Conservation (phyloP, 2,329 filamentous ascomycete genomes). For the Cercospora sp. region DNA sequence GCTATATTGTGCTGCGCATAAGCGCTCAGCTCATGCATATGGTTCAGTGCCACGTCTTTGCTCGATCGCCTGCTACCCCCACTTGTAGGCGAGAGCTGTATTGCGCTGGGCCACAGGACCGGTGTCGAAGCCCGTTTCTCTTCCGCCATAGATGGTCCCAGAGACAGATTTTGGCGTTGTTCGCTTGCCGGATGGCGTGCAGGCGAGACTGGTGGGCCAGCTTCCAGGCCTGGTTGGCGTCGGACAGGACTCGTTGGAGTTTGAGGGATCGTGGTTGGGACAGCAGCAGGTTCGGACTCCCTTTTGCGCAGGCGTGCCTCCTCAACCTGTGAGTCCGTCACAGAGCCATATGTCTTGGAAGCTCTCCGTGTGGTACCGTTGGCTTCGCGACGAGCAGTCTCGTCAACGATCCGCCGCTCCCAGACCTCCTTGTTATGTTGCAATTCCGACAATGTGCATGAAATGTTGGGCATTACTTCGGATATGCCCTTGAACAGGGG, state of each 20-base stretch:
- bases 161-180: conserved; percentile 30
- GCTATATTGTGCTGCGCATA: conserved; percentile 34
- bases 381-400: conserved; percentile 53
- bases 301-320: conserved; percentile 34
- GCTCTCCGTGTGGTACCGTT: conserved; percentile 26
- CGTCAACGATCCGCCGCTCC: conserved; percentile 64
- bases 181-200: conserved; percentile 29
- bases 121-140: conserved; percentile 33
- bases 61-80: conserved; percentile 37
- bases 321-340: conserved; percentile 35
- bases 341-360: conserved; percentile 34
- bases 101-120: conserved; percentile 21
- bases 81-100: conserved; percentile 30
- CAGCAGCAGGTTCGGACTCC: conserved; percentile 33
- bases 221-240: conserved; percentile 24
- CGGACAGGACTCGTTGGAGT: conserved; percentile 27
- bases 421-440: conserved; percentile 74
- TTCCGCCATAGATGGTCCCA: conserved; percentile 25
- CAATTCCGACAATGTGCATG: conserved; percentile 80
- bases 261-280: conserved; percentile 26
- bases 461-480: conserved; percentile 80
- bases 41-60: conserved; percentile 41
- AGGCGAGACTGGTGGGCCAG: conserved; percentile 15
- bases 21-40: conserved; percentile 36
- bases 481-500: conserved; percentile 87